Evolutionary conservation across 257 asterid species (phyloP).

Genomic region (Solanum phureja): DNA sequence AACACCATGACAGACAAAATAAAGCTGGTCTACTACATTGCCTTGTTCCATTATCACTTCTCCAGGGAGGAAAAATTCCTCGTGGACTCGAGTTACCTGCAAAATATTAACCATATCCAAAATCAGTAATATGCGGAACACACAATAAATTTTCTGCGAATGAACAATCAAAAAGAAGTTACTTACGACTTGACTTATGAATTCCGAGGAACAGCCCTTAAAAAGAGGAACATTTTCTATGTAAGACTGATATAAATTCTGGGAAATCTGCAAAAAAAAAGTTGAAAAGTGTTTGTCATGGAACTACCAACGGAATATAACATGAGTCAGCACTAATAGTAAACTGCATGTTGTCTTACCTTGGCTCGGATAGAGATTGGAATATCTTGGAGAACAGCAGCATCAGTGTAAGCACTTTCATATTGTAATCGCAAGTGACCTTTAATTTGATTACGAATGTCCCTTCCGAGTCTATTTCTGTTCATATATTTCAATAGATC

Average conservation of each 20-base stretch:
- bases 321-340: background rate
- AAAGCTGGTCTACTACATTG: conserved; percentile 76
- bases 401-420: conserved; percentile 78
- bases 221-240: conserved; percentile 63
- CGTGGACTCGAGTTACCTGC: conserved; percentile 84
- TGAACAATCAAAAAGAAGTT: background rate
- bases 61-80: conserved; percentile 91
- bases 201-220: conserved; percentile 71
- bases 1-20: conserved; percentile 75
- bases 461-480: conserved; percentile 64
- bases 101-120: background rate
- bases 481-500: conserved; percentile 75
- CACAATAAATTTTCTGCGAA: background rate
- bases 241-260: conserved; percentile 52
- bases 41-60: conserved; percentile 94
- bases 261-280: conserved; percentile 56
- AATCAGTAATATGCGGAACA: background rate
- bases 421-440: conserved; percentile 87
- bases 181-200: conserved; percentile 85
- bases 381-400: conserved; percentile 71
- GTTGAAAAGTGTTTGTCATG: background rate
- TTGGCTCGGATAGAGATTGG: conserved; percentile 86
- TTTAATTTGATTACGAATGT: conserved; percentile 70
- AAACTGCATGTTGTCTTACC: conserved; percentile 16
- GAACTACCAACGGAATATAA: background rate